Percentiles rank a stretch among this genome's conserved stretches.
phyloP scores from a whole-genome alignment of 2,329 filamentous ascomycete species.

The Cytospora mali region DNA sequence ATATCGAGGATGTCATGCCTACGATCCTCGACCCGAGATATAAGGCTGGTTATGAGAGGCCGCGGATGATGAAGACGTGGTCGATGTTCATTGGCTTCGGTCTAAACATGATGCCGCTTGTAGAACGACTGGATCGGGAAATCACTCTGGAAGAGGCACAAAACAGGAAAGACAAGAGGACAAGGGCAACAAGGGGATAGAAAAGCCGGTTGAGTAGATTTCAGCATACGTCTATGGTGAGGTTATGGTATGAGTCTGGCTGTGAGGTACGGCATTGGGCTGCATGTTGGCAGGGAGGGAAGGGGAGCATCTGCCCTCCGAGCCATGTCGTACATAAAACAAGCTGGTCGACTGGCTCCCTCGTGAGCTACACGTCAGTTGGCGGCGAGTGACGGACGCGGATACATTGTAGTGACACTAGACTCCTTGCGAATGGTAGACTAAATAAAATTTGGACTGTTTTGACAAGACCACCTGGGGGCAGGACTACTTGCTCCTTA shows the following conservation, averaged over 20 bases:
- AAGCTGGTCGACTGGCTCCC: conserved; percentile 47
- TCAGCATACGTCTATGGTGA: conserved; percentile 54
- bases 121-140: conserved; percentile 45
- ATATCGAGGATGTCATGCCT: conserved; percentile 46
- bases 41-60: conserved; percentile 35
- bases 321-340: conserved; percentile 41
- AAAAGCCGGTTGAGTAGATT: conserved; percentile 50
- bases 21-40: conserved; percentile 45
- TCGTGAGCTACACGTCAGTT: conserved; percentile 38
- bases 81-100: conserved; percentile 52
- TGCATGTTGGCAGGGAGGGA: conserved; percentile 49
- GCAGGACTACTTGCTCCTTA: no score
- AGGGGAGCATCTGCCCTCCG: conserved; percentile 34
- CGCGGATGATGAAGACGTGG: conserved; percentile 47
- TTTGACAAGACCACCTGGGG: neutral
- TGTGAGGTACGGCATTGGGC: conserved; percentile 51
- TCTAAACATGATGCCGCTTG: conserved; percentile 50
- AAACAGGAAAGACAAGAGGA: neutral
- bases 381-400: conserved; percentile 39
- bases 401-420: conserved; percentile 22
- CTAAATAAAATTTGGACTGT: neutral
- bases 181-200: neutral
- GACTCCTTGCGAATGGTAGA: neutral
- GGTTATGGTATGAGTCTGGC: conserved; percentile 58
- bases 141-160: conserved; percentile 35